Base-by-base conservation (phyloP, 2,329 filamentous ascomycete species). In the Bisporella sp. region DNA sequence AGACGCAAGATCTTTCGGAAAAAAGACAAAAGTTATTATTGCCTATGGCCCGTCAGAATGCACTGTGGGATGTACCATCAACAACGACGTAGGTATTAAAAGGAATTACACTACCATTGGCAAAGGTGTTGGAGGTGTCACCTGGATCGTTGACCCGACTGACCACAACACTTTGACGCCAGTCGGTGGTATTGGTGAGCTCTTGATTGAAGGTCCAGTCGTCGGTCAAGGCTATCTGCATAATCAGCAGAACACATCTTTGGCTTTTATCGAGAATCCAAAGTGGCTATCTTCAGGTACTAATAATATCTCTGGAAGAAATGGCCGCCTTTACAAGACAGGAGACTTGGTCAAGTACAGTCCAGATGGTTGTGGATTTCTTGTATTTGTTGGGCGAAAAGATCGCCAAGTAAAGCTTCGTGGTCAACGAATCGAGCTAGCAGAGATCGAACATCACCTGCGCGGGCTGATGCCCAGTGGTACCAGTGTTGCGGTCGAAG, bases 361-460 rank as follows among this genome's bases (percentile, higher is more conserved):
- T 13, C 6, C 31, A 6, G 13, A 37, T 39, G 45, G 45, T 0
- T 73, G 80, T 45, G 73, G 75, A 1, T 63, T 62, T 11, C 72
- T 82, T 45, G 64, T 74, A 12, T 81, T 79, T 53, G 69, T 82
- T 33, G 81, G 81, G 9, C 74, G 83, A 47, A 82, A 81, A 56
- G 82, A 86, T 58, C 76, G 76, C 13, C 82, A 82, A 63, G 76
- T 84, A 50, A 86, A 87, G 66, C 68, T 85, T 31, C 71, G 75
- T 8, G 85, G 85, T 31, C 82, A 79, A 56, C 70, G 82, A 50
- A 75, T 84, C 49, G 85, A 82, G 66, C 69, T 82, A 8, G 41
- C 9, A 8, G 41, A 43, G 21, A 29, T 43, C 9, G 41, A 43
- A n/a, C 8, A n/a, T 37, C 35, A 37, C 8, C 35, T 37, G 8